Percentiles rank a stretch among this genome's conserved stretches.
Evolutionary conservation across 331 rosid genomes (phyloP).

Genomic region (Malus hybrid): DNA sequence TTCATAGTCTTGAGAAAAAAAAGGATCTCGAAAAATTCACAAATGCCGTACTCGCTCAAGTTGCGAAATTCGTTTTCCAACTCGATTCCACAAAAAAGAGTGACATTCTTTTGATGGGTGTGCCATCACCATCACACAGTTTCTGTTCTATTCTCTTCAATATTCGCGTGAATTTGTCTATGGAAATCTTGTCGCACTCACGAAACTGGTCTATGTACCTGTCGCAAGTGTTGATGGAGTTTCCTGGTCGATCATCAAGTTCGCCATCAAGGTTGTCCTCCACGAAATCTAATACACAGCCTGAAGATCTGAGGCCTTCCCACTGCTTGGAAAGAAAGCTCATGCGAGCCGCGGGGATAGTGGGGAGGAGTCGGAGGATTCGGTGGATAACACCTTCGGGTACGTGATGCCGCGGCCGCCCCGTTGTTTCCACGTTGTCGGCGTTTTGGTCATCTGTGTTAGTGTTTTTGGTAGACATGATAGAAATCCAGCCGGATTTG

Average conservation of each 20-base stretch:
- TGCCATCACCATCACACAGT: slow-evolving; percentile 13
- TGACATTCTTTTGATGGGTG: slow-evolving; percentile 3
- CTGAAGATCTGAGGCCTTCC: background rate
- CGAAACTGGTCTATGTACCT: background rate
- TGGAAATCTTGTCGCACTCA: background rate
- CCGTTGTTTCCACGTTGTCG: background rate
- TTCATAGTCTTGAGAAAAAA: slow-evolving; percentile 38
- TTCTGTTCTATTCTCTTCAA: too few species aligned
- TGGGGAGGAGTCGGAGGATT: slow-evolving; percentile 5
- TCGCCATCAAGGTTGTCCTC: background rate
- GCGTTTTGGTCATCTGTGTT: background rate
- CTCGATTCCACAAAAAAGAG: slow-evolving; percentile 42
- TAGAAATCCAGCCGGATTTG: too few species aligned
- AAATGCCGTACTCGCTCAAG: slow-evolving; percentile 49
- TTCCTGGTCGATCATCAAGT: background rate
- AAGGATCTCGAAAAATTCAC: slow-evolving; percentile 49
- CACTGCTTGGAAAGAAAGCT: background rate
- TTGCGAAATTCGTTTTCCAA: slow-evolving; percentile 49
- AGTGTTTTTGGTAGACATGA: background rate
- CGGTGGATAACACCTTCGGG: background rate
- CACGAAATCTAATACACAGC: background rate
- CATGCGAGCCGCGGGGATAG: background rate
- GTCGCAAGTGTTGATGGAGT: background rate
- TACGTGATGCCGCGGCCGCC: background rate
- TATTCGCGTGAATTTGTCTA: background rate